Evolutionary conservation across 306 rosid species (phyloP).

Genomic region (Ormosia semicastrata): DNA sequence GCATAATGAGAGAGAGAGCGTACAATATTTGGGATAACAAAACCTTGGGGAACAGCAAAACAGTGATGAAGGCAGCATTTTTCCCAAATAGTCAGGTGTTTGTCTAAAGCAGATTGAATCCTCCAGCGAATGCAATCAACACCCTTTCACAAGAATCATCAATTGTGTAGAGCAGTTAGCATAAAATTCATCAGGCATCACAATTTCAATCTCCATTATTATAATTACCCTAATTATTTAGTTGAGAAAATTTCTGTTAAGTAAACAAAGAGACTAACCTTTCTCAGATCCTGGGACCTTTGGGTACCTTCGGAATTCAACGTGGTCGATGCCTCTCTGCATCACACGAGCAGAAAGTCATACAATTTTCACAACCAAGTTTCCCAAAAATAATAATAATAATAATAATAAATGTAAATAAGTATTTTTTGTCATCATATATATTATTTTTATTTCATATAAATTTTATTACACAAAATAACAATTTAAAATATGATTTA

Average conservation of each 20-base stretch:
- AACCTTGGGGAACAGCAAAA: conserved; percentile 70
- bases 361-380: neutral
- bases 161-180: neutral
- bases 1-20: conserved; percentile 21
- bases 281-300: conserved; percentile 54
- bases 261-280: conserved; percentile 32
- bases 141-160: conserved; percentile 45
- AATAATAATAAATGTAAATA: too few relatives aligned
- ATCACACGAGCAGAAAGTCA: neutral
- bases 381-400: too few relatives aligned
- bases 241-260: neutral
- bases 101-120: conserved; percentile 62
- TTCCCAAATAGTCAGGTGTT: conserved; percentile 76
- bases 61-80: conserved; percentile 63
- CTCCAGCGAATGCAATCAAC: conserved; percentile 39
- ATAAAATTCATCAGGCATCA: neutral
- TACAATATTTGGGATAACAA: conserved; percentile 58
- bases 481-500: too few relatives aligned
- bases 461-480: too few relatives aligned
- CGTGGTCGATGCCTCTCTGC: conserved; percentile 62
- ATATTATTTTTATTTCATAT: too few relatives aligned
- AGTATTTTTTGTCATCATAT: too few relatives aligned
- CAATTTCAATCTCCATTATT: neutral
- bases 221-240: neutral
- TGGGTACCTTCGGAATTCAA: conserved; percentile 49